Conservation (phyloP, 257 asterid species). For the Solanum ossicruentum region DNA sequence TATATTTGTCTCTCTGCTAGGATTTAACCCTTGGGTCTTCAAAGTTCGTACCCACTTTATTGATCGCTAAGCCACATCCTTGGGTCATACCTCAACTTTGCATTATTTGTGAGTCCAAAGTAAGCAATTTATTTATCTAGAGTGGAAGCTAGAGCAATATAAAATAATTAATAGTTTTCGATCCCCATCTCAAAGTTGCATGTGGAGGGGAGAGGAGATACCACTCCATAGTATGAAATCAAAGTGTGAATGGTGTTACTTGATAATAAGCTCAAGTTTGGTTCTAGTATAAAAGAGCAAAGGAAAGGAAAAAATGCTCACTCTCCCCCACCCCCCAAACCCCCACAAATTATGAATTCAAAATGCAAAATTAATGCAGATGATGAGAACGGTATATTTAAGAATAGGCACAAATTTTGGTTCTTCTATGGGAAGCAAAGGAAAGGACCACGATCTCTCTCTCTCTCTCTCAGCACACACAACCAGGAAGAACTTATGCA, state of each 20-base stretch:
- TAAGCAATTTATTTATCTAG: not conserved
- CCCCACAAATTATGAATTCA: not conserved
- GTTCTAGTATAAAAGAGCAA: not conserved
- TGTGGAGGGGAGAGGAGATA: not conserved
- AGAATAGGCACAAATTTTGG: not conserved
- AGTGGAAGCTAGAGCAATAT: not conserved
- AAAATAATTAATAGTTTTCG: not conserved
- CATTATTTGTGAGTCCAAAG: not conserved
- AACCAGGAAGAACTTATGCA: not conserved
- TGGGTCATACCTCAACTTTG: not conserved
- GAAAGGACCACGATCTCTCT: not conserved
- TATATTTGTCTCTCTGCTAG: not conserved
- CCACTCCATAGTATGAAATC: not conserved
- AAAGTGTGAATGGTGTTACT: not conserved
- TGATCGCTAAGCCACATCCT: not conserved
- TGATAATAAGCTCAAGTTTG: not conserved
- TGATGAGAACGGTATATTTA: not conserved
- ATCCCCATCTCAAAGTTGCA: not conserved
- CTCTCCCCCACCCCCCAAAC: not conserved
- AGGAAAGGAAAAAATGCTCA: not conserved
- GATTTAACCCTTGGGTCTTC: not conserved
- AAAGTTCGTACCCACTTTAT: not conserved
- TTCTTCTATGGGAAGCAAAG: not conserved
- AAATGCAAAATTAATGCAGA: not conserved
- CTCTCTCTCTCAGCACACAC: not conserved